Percentiles rank a stretch among this genome's conserved stretches.
Conservation (phyloP, 2,329 filamentous ascomycete species). For the Lachnellula subtilissima region DNA sequence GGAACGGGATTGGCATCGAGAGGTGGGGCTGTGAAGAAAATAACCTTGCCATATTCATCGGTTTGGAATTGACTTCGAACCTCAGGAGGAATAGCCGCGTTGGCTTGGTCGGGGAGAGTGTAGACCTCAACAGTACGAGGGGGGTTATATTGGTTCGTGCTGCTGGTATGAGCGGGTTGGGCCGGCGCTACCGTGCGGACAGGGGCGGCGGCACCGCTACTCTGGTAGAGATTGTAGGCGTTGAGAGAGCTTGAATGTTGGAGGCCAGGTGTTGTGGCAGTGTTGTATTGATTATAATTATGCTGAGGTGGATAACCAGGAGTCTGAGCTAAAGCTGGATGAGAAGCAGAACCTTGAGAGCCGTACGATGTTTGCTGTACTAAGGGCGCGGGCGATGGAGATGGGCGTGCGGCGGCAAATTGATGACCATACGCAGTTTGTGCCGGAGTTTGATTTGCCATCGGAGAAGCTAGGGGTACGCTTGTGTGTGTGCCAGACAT, state of each 20-base stretch:
- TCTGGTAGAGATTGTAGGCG: conserved; percentile 25
- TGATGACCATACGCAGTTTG: conserved; percentile 28
- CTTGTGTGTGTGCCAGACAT: conserved; percentile 23
- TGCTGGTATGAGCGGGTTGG: conserved; percentile 14
- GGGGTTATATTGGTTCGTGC: conserved; percentile 47
- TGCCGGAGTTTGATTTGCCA: conserved; percentile 11
- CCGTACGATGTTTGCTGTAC: conserved; percentile 28
- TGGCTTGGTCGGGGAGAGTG: conserved; percentile 58
- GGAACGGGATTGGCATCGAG: conserved; percentile 39
- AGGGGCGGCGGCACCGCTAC: conserved; percentile 13
- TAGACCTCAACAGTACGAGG: conserved; percentile 60
- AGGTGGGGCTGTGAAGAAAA: conserved; percentile 66
- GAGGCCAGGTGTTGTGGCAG: conserved; percentile 17
- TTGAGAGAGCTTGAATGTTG: conserved; percentile 23
- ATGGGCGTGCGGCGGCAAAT: conserved; percentile 25
- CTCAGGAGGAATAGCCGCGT: conserved; percentile 57
- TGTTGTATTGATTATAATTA: conserved; percentile 17
- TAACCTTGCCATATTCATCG: conserved; percentile 58
- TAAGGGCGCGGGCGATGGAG: conserved; percentile 28
- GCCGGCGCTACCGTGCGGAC: conserved; percentile 13
- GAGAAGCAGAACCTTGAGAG: conserved; percentile 19
- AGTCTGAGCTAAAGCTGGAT: conserved; percentile 22
- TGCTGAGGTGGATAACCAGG: conserved; percentile 22
- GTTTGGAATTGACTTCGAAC: conserved; percentile 62
- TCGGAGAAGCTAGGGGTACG: conserved; percentile 25